Evolutionary conservation across 2,329 filamentous ascomycete genomes (phyloP), one percentile per base, ranked within the genome.

Genomic region (Tolypocladium capitatum): DNA sequence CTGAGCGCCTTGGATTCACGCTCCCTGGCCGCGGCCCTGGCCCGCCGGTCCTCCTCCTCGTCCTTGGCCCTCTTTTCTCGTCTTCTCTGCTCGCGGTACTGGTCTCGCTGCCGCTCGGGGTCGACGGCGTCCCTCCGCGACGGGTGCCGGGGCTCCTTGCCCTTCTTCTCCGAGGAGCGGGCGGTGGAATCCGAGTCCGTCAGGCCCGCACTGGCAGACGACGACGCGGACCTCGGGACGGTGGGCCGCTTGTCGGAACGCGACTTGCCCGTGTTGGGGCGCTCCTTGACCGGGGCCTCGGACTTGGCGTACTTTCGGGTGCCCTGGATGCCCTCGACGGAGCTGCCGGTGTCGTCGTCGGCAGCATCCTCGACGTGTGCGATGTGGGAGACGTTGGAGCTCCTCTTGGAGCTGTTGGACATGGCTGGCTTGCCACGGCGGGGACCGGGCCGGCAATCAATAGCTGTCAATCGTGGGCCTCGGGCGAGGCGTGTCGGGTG

Each of bases 241-340:
- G 58, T 48, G 16, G 58, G 53, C 34, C 58, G 57, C 51, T 57
- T 60, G 38, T 71, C 67, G 47, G 57, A 69, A 51, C 72, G 69
- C 40, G 70, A 64, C 57, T 69, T 73, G 52, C 73, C 61, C 20
- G 70, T 76, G 58, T 78, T 78, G 56, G 75, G 69, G 31, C 67
- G 68, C 55, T 76, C 68, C 52, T 72, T 75, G 45, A 56, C 59
- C 10, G 71, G 69, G 53, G 65, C 68, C 46, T 68, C 62, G 30
- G 72, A 74, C 32, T 63, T 63, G 53, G 75, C 74, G 61, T 76
- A 78, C 44, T 58, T 60, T 30, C 65, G 63, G 41, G 64, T 68
- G 49, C 63, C 62, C 51, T 58, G 59, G 20, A 65, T 66, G 41
- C 67, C 68, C 52, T 63, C 62, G 36, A 68, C 59, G 33, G 66